Conservation (phyloP, 371 early-diverging fungal genomes). For the Rhizopus arrhizus region DNA sequence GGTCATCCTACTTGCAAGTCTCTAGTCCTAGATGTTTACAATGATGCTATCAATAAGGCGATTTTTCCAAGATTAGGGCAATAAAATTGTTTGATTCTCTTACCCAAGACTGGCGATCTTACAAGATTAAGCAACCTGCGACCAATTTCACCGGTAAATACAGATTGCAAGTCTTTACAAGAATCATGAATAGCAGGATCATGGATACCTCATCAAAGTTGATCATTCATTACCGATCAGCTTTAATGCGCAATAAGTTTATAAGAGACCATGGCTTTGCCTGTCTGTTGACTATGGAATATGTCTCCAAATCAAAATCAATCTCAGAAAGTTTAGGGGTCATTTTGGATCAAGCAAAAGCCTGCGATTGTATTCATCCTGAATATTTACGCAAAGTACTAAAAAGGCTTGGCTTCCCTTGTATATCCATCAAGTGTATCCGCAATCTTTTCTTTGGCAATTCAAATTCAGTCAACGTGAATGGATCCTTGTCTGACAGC, state of each 20-base stretch:
- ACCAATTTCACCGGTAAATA: not conserved
- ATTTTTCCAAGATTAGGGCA: not conserved
- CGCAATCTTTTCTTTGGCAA: too few species aligned
- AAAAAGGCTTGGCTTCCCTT: too few species aligned
- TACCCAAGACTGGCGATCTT: conserved; percentile 25
- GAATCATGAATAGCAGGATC: not conserved
- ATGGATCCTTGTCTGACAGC: too few species aligned
- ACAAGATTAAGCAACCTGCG: conserved; percentile 15
- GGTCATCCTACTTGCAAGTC: not conserved
- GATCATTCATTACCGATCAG: not conserved
- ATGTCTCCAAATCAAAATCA: not conserved
- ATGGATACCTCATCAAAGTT: not conserved
- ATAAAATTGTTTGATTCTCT: conserved; percentile 2
- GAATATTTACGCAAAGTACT: conserved; percentile 6
- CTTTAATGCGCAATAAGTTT: conserved; percentile 5
- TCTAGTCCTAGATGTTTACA: not conserved
- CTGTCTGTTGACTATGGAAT: conserved; percentile 1
- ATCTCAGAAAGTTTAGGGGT: conserved; percentile 2
- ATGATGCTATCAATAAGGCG: not conserved
- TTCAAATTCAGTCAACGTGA: too few species aligned
- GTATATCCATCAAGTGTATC: too few species aligned
- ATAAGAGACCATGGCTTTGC: conserved; percentile 2
- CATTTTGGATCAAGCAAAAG: conserved; percentile 20
- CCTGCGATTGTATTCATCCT: conserved; percentile 20
- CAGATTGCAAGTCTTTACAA: conserved; percentile 13